Base-by-base conservation (phyloP, 2,329 filamentous ascomycete genomes). In the Proliferodiscus dingleyae region DNA sequence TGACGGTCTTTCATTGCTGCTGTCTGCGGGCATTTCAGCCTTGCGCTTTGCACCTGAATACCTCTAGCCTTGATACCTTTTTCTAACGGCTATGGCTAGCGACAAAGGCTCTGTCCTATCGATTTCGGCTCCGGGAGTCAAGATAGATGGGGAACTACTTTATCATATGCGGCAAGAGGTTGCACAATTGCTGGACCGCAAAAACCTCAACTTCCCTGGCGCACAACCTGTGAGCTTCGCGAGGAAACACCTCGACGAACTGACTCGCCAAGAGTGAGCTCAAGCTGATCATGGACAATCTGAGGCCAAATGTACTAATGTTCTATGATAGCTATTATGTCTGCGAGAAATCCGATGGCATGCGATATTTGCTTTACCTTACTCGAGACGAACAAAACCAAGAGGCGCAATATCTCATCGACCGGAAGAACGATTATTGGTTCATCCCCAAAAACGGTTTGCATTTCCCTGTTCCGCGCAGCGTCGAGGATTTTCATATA, bases 381-480 rank as follows among this genome's bases (percentile, higher is more conserved):
- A 89, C 87, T 41, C 66, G 72, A 6, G 83, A 85, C 62, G 71
- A 72, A 19, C 75, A 81, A 33, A 71, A 71, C 43, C 55, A 63
- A 39, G 89, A 94, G 64, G 77, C 83, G 19, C 87, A 93, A 62
- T 96, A 95, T 70, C 76, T 98, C 46, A 95, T 98, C 68, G 91
- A 98, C 69, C 89, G 93, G 62, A 95, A 90, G 70, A 97, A 98
- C 70, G 89, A 97, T 65, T 98, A 93, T 72, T 95, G 91, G 78
- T 89, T 78, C 61, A 80, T 97, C 50, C 77, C 79, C 23, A 74
- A 77, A 50, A 71, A 71, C 43, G 76, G 71, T 46, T 75, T 97
- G 19, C 89, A 95, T 65, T 90, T 97, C 57, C 93, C 93, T 0
- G 71, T 85, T 18, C 79, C 79, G 29, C 71, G 77, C 34, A 77